These are phyloP conservation scores for Zygosaccharomyces gambellarensis DNA, from an alignment of 805 yeast species.

Conservation along the genomic window DNA sequence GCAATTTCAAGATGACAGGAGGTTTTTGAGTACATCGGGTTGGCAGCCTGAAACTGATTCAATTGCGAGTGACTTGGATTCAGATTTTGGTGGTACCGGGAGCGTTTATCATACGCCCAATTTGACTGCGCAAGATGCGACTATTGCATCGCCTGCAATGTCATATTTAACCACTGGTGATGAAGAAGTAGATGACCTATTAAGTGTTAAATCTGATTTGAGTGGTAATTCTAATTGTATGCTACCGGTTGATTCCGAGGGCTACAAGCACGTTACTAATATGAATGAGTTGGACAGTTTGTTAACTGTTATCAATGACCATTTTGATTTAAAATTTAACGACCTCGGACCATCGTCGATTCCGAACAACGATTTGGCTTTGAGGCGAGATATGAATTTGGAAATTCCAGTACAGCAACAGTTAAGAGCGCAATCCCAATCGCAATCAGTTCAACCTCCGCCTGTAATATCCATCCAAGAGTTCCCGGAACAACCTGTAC, in stretches of 20 bases:
- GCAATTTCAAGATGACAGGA: constrained; percentile 2
- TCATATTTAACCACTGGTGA: constrained; percentile 26
- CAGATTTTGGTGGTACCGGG: constrained; percentile 8
- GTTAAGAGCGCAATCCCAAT: neutral
- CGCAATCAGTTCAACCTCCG: constrained; percentile 8
- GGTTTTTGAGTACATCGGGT: constrained; percentile 8
- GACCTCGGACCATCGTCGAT: constrained; percentile 6
- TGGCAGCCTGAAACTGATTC: constrained; percentile 10
- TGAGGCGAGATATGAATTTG: neutral
- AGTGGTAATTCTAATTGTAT: constrained; percentile 20
- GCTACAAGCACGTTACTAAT: constrained; percentile 24
- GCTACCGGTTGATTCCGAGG: constrained; percentile 25
- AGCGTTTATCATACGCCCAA: constrained; percentile 18
- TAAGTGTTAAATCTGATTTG: constrained; percentile 28
- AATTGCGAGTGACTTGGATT: constrained; percentile 12
- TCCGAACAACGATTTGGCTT: constrained; percentile 1
- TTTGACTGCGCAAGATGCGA: constrained; percentile 20
- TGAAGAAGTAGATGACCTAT: constrained; percentile 28
- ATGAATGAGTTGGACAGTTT: constrained; percentile 23
- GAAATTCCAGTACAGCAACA: constrained; percentile 1
- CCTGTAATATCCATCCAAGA: constrained; percentile 29
- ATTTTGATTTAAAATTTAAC: constrained; percentile 9
- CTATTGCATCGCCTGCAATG: constrained; percentile 26
- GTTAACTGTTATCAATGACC: constrained; percentile 7
- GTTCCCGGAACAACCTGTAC: constrained; percentile 13